Base-by-base conservation (phyloP, 2,329 filamentous ascomycete species). In the Thelonectria blattea region DNA sequence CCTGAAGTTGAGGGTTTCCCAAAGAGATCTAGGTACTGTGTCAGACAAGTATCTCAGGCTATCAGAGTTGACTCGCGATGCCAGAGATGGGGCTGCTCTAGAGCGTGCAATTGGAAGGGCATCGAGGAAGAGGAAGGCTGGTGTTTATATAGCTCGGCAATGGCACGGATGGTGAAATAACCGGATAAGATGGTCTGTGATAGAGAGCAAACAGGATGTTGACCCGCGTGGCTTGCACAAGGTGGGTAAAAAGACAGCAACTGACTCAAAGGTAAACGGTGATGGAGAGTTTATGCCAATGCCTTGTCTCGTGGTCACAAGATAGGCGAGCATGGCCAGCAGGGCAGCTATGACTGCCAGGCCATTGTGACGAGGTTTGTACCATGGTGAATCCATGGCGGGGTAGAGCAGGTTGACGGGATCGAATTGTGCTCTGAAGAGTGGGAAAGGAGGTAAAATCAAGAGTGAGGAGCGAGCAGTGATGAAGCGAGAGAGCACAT, bases 281-380 rank as follows among this genome's bases (percentile, higher is more conserved):
- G 47, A 47, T 18, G 56, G 41, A 15, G 51, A 56, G n/a, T 64
- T 47, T 37, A 59, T 22, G 10, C 58, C 52, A 52, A 60, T 46
- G 15, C 54, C 57, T 39, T 60, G 53, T 52, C 55, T 60, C 46
- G 54, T 41, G 27, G 45, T 30, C n/a, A 56, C 42, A 46, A 64
- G 53, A 50, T 67, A 68, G 14, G 51, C 47, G 9, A 65, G 8
- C 20, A 66, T 56, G 51, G 65, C 65, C 30, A 71, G 56, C 60
- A 71, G 50, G 58, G 67, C 69, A 56, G 69, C 65, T 63, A 54
- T 59, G 61, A 47, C 67, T 41, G 68, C 65, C 54, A 62, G 37
- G 54, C 43, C 58, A 51, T 63, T 51, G 48, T 60, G 50, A 45
- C 61, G 60, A 54, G 58, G 59, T 62, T 68, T 42, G 53, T 58